Evolutionary conservation across 768 basidiomycete genomes (phyloP), one percentile per base, ranked within the genome.

Genomic region (Termitomyces titanicus): DNA sequence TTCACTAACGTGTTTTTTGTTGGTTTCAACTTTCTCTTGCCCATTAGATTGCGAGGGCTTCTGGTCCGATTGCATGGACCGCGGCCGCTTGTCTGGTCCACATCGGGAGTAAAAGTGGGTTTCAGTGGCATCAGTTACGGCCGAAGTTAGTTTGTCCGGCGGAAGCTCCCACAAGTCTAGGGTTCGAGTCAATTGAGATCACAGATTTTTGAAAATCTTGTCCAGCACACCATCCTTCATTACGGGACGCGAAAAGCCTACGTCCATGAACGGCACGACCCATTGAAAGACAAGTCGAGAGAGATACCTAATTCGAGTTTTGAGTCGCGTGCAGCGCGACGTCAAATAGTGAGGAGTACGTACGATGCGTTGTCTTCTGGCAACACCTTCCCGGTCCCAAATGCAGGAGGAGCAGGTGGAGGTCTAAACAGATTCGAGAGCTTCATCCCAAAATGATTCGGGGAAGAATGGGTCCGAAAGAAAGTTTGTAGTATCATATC

Each of bases 121-220:
- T 54, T 83, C 80, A 3, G 84, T 62, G 3, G 56, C 57, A 50
- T 78, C 72, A 13, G 79, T 75, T 13, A 80, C 65, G 9, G 60
- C 53, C 0, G 63, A 64, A 2, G 80, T 78, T 29, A 73, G 68
- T 8, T 69, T 68, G 7, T 64, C 38, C 1, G 66, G 54, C 0
- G 80, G 80, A 5, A 85, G 72, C 45, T 74, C 65, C 80, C 82
- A 84, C 38, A 85, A 65, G 62, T 85, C 84, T 85, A 48, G 25
- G 38, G n/a, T 54, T 27, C 11, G 35, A 5, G 25, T 33, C 27
- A 45, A 18, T 35, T 51, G 24, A 39, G 11, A 27, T n/a, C 51
- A 40, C 20, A 54, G 18, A 9, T 34, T 1, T 5, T 17, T 9
- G 15, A 5, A 35, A 3, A 13, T 22, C 6, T 10, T 6, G 27